Conservation (phyloP, 345 rosid genomes). For the Citrus sp. region DNA sequence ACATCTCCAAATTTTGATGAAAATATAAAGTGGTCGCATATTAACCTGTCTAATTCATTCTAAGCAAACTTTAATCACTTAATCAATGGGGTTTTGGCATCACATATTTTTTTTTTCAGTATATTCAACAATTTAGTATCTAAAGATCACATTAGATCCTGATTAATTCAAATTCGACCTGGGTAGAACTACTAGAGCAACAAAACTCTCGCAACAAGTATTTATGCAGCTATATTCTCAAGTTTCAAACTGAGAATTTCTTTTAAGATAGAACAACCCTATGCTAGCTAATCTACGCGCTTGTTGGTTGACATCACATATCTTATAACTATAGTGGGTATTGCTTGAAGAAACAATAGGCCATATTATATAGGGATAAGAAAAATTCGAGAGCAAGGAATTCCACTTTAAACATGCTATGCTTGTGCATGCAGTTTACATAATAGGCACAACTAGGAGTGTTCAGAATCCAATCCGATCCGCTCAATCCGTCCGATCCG, state of each 20-base stretch:
- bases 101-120: no score
- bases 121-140: no score
- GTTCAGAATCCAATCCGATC: no score
- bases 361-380: background rate
- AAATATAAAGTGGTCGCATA: background rate
- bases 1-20: background rate
- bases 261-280: no score
- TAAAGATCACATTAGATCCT: no score
- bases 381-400: background rate
- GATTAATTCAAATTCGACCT: no score
- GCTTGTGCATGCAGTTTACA: background rate
- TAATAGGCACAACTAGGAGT: background rate
- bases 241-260: fast-evolving
- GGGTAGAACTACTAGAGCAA: fast-evolving
- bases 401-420: background rate
- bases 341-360: background rate
- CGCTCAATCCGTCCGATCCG: no score
- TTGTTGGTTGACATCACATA: background rate
- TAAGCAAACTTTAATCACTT: background rate
- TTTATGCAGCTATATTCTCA: no score
- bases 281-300: no score
- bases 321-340: background rate
- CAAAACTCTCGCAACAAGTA: no score
- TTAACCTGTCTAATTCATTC: background rate
- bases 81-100: background rate